Percentiles rank a stretch among this genome's conserved stretches.
phyloP scores from a whole-genome alignment of 768 basidiomycete species.

The Mycena filopes region DNA sequence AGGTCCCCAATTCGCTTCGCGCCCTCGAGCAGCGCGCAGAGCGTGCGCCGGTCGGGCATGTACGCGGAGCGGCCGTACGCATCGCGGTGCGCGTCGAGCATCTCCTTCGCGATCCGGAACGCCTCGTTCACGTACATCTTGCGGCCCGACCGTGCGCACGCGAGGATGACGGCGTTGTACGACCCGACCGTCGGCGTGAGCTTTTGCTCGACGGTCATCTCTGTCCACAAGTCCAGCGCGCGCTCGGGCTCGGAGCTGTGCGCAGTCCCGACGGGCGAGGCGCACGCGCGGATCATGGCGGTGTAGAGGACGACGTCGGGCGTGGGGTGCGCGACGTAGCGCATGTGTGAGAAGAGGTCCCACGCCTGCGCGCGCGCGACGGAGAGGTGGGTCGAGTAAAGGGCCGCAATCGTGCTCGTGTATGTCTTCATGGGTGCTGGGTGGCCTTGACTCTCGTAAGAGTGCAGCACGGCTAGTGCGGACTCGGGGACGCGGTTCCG shows the following conservation, averaged over 20 bases:
- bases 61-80: conserved; percentile 66
- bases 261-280: conserved; percentile 56
- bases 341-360: conserved; percentile 97
- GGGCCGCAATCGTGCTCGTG: conserved; percentile 69
- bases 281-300: conserved; percentile 90
- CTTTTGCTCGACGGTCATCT: conserved; percentile 83
- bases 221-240: conserved; percentile 91
- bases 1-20: conserved; percentile 90
- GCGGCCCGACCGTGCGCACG: conserved; percentile 75
- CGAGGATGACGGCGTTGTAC: conserved; percentile 86
- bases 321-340: conserved; percentile 89
- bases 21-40: conserved; percentile 88
- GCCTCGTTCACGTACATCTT: conserved; percentile 80
- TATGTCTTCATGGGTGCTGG: conserved; percentile 83
- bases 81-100: conserved; percentile 83
- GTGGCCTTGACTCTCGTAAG: conserved; percentile 71
- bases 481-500: conserved; percentile 61
- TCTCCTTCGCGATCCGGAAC: conserved; percentile 85
- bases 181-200: conserved; percentile 72
- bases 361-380: conserved; percentile 82
- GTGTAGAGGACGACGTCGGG: conserved; percentile 81
- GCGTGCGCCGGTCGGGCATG: conserved; percentile 73
- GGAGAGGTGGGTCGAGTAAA: conserved; percentile 61
- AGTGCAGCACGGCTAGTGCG: conserved; percentile 76
- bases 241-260: conserved; percentile 84